These are phyloP conservation scores for Bipolaris sorokiniana DNA, from an alignment of 2,329 filamentous ascomycete species.

Conservation along the genomic window DNA sequence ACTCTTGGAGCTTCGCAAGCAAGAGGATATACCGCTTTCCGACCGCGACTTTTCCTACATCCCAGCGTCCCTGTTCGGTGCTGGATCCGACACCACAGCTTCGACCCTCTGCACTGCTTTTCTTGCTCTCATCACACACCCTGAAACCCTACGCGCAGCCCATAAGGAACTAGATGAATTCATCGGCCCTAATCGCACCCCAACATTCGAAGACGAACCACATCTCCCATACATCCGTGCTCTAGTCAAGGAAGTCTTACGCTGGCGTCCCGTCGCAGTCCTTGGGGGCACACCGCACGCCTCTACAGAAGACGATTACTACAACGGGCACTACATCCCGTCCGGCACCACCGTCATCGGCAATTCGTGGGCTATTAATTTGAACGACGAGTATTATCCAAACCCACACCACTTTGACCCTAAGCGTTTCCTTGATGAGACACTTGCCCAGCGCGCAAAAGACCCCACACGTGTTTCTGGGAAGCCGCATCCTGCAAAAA, in stretches of 20 bases:
- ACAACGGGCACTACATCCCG: constrained; percentile 58
- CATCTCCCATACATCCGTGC: constrained; percentile 50
- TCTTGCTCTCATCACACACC: constrained; percentile 56
- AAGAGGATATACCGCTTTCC: constrained; percentile 50
- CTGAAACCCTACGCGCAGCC: constrained; percentile 52
- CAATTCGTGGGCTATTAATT: constrained; percentile 55
- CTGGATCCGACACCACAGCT: constrained; percentile 59
- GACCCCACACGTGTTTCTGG: constrained; percentile 20
- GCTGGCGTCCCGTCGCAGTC: constrained; percentile 51
- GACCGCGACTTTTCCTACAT: constrained; percentile 54
- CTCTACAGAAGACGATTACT: constrained; percentile 56
- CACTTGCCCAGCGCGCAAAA: constrained; percentile 27
- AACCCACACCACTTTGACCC: constrained; percentile 52
- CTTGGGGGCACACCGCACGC: constrained; percentile 57
- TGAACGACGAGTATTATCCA: constrained; percentile 50
- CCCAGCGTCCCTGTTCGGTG: constrained; percentile 55
- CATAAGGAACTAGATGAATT: constrained; percentile 52
- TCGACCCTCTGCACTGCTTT: constrained; percentile 58
- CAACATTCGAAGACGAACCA: constrained; percentile 47
- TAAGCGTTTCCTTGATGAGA: constrained; percentile 46
- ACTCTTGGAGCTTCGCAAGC: constrained; percentile 51
- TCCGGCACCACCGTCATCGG: constrained; percentile 55
- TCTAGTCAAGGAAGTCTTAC: constrained; percentile 46
- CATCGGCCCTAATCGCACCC: constrained; percentile 39
- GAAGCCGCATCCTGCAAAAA: constrained; percentile 38